phyloP scores from a whole-genome alignment of 192 early-diverging fungal genomes.

The Backusella mclennaniae region DNA sequence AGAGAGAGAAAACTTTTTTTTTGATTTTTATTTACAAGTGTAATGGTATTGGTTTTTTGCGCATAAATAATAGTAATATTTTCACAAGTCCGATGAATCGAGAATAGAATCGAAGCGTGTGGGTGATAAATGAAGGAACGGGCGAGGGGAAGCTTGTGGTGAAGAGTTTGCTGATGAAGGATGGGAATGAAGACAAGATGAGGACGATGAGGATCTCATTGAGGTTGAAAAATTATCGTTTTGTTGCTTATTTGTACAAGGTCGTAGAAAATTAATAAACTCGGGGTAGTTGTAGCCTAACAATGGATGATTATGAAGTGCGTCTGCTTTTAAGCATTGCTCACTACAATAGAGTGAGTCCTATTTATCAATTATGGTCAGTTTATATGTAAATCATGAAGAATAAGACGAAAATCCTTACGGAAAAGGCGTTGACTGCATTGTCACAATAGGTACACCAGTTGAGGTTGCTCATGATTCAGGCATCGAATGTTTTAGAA shows the following conservation, averaged over 20 bases:
- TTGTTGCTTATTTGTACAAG: background rate
- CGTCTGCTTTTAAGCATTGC: constrained; percentile 6
- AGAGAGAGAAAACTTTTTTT: background rate
- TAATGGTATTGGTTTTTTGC: constrained; percentile 6
- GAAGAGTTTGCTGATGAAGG: background rate
- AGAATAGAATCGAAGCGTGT: background rate
- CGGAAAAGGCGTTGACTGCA: constrained; percentile 29
- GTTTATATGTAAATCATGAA: background rate
- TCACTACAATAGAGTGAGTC: constrained; percentile 12
- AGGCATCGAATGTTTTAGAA: background rate
- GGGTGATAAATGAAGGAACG: constrained; percentile 1
- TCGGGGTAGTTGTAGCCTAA: background rate
- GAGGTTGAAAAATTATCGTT: background rate
- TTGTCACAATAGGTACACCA: constrained; percentile 39
- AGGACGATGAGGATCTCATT: background rate
- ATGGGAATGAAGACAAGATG: background rate
- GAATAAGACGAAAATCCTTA: constrained; percentile 1
- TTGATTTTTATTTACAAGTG: background rate
- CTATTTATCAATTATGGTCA: background rate
- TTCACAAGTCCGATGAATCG: constrained; percentile 7
- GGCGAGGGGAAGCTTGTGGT: background rate
- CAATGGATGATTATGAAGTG: background rate
- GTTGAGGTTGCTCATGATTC: constrained; percentile 29
- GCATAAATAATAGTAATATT: background rate
- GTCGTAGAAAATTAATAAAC: constrained; percentile 5